These are phyloP conservation scores for Paxillus involutus DNA, from an alignment of 768 basidiomycete genomes.

Conservation along the genomic window DNA sequence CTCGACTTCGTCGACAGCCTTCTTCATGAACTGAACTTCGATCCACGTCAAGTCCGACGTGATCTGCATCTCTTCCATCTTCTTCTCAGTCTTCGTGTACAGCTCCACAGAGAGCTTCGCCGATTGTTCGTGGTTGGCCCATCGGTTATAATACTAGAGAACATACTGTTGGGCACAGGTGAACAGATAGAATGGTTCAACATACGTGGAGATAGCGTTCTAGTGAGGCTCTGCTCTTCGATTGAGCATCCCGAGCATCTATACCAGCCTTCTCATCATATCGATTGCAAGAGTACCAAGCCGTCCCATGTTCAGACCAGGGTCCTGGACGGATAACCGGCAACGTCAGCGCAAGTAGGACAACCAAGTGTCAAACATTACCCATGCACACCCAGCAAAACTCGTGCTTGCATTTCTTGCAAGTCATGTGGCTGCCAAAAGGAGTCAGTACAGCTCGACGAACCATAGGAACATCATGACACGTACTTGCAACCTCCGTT, in stretches of 20 bases:
- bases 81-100: conserved; percentile 96
- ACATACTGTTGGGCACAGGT: neutral
- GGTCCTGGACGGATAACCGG: conserved; percentile 56
- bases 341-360: conserved; percentile 1
- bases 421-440: conserved; percentile 90
- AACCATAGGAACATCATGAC: conserved; percentile 71
- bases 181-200: conserved; percentile 9
- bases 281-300: conserved; percentile 98
- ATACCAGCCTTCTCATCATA: conserved; percentile 91
- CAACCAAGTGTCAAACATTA: conserved; percentile 31
- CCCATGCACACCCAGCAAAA: conserved; percentile 99
- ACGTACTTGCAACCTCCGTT: conserved; percentile 99
- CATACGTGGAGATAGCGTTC: conserved; percentile 95
- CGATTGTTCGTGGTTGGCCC: conserved; percentile 99
- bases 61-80: conserved; percentile 99
- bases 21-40: conserved; percentile 98
- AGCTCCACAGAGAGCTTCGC: conserved; percentile 92
- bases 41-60: conserved; percentile 94
- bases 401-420: conserved; percentile 98
- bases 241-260: conserved; percentile 90
- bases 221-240: conserved; percentile 83
- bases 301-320: conserved; percentile 96
- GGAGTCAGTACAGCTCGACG: conserved; percentile 8
- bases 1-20: conserved; percentile 90
- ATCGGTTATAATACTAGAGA: conserved; percentile 95